Evolutionary conservation across 2,329 filamentous ascomycete genomes (phyloP).

Genomic region (Xylariomycetidae sp.): DNA sequence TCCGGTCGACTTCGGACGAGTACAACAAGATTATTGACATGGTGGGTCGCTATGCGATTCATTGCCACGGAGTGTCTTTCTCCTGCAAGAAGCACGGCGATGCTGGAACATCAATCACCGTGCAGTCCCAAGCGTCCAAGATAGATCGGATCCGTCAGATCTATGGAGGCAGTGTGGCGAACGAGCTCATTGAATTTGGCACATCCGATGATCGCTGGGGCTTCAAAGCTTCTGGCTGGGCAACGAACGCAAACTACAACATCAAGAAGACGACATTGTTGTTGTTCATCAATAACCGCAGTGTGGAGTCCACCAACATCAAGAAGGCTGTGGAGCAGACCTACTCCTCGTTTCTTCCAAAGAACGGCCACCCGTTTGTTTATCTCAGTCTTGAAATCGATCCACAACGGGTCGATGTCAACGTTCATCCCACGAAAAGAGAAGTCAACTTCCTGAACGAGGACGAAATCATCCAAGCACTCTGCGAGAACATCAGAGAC

Average conservation of each 20-base stretch:
- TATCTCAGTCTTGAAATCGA: slow-evolving; percentile 93
- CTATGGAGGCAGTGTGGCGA: slow-evolving; percentile 76
- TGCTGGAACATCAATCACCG: slow-evolving; percentile 72
- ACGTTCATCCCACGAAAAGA: slow-evolving; percentile 93
- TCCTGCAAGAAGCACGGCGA: slow-evolving; percentile 97
- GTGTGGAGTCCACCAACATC: slow-evolving; percentile 82
- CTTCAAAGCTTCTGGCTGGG: slow-evolving; percentile 74
- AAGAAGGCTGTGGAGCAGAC: slow-evolving; percentile 89
- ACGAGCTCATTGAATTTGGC: slow-evolving; percentile 75
- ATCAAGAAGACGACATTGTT: slow-evolving; percentile 83
- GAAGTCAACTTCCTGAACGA: slow-evolving; percentile 98
- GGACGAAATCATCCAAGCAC: slow-evolving; percentile 84
- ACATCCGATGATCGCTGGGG: slow-evolving; percentile 71
- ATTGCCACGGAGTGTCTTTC: slow-evolving; percentile 86
- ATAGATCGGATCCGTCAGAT: slow-evolving; percentile 87
- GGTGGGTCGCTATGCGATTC: slow-evolving; percentile 86
- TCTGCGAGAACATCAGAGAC: slow-evolving; percentile 73
- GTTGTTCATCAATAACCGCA: slow-evolving; percentile 93
- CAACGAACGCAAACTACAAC: slow-evolving; percentile 91
- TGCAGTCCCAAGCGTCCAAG: slow-evolving; percentile 64
- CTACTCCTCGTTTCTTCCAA: slow-evolving; percentile 81
- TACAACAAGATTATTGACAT: slow-evolving; percentile 97
- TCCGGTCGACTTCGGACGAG: slow-evolving; percentile 86
- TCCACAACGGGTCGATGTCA: slow-evolving; percentile 87
- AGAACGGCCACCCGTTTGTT: slow-evolving; percentile 88